These are phyloP conservation scores for Glarea lozoyensis DNA, from an alignment of 495 filamentous ascomycete genomes.

Conservation along the genomic window DNA sequence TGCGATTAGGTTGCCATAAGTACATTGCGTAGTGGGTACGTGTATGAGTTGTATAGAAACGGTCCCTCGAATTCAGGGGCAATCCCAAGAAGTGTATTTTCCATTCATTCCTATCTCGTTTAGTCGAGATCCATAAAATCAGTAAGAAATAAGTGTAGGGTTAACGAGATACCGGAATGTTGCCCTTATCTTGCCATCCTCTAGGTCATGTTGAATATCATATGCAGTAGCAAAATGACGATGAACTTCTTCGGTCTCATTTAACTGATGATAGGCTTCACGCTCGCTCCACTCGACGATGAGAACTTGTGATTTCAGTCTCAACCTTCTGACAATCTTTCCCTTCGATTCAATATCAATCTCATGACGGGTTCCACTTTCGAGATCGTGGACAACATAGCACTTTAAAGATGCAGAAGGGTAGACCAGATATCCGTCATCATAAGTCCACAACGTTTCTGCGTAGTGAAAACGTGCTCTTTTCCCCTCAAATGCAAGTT, in stretches of 20 bases:
- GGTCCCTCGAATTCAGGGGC: slow-evolving; percentile 47
- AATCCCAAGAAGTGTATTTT: slow-evolving; percentile 56
- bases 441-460: slow-evolving; percentile 53
- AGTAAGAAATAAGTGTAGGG: too few species aligned
- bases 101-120: slow-evolving; percentile 57
- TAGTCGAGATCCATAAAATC: too few species aligned
- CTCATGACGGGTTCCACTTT: slow-evolving; percentile 30
- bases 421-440: slow-evolving; percentile 51
- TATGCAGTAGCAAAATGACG: slow-evolving; percentile 59
- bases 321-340: slow-evolving; percentile 49
- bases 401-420: slow-evolving; percentile 31
- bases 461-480: slow-evolving; percentile 36
- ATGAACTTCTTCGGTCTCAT: slow-evolving; percentile 48
- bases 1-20: slow-evolving; percentile 56
- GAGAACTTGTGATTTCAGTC: slow-evolving; percentile 46
- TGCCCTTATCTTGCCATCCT: slow-evolving; percentile 4
- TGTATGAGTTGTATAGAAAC: slow-evolving; percentile 58
- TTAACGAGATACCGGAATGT: slow-evolving; percentile 15
- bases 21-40: slow-evolving; percentile 57
- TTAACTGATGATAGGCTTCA: slow-evolving; percentile 47
- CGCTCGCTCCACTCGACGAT: slow-evolving; percentile 60
- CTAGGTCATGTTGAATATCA: slow-evolving; percentile 33
- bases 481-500: slow-evolving; percentile 37
- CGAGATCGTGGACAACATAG: slow-evolving; percentile 47
- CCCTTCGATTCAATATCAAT: slow-evolving; percentile 47